Evolutionary conservation across 176 grass and related monocot species (phyloP).

Genomic region (Juncus inflexus): DNA sequence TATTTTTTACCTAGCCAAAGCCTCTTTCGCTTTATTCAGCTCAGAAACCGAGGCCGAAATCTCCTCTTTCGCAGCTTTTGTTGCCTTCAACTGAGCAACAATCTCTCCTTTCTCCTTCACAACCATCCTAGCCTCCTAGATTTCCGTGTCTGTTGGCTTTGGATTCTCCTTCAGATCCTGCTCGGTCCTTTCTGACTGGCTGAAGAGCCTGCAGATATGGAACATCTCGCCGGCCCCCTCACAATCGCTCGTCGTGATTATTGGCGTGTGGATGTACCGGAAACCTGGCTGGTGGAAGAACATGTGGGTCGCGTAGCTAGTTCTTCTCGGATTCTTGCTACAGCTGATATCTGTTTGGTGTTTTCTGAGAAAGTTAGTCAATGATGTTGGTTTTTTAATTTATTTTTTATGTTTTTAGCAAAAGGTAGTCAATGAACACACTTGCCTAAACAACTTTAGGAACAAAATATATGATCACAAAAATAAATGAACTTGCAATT

Average conservation of each 20-base stretch:
- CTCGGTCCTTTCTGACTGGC: slow-evolving; percentile 75
- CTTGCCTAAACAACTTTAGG: too few species aligned
- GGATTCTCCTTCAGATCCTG: slow-evolving; percentile 77
- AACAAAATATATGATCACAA: too few species aligned
- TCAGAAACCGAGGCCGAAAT: slow-evolving; percentile 55
- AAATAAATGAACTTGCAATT: too few species aligned
- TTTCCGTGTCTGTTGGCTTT: slow-evolving; percentile 61
- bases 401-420: neutral
- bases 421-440: neutral
- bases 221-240: too few species aligned
- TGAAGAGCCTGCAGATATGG: too few species aligned
- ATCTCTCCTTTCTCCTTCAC: neutral
- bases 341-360: slow-evolving; percentile 56
- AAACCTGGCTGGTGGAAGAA: too few species aligned
- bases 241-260: slow-evolving; percentile 90
- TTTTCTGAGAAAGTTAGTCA: neutral
- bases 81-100: slow-evolving; percentile 60
- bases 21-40: slow-evolving; percentile 64
- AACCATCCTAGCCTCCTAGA: slow-evolving; percentile 58
- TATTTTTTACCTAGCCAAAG: slow-evolving; percentile 18
- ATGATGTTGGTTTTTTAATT: neutral
- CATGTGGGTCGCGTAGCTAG: too few species aligned
- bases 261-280: too few species aligned
- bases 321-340: too few species aligned
- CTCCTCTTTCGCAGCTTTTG: slow-evolving; percentile 60